Conservation (phyloP, 768 basidiomycete species). For the Cystobasidium onofrii region DNA sequence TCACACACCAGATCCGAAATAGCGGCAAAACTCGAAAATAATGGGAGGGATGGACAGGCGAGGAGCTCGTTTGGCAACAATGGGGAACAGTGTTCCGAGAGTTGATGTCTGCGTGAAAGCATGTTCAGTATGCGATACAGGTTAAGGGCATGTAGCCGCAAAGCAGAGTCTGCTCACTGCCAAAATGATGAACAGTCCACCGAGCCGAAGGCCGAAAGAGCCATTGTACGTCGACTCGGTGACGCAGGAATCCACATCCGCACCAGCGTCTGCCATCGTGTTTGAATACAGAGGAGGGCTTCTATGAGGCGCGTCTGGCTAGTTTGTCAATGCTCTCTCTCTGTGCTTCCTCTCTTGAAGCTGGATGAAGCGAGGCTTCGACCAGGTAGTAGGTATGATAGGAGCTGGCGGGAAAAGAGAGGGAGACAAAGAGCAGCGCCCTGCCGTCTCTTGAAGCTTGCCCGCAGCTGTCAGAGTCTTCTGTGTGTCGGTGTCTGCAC, state of each 20-base stretch:
- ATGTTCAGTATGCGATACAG: neutral
- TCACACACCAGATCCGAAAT: conserved; percentile 34
- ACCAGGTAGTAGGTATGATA: too few species aligned
- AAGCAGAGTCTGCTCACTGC: neutral
- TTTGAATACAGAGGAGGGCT: neutral
- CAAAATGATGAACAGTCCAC: conserved; percentile 38
- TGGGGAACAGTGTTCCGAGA: conserved; percentile 32
- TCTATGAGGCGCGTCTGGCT: neutral
- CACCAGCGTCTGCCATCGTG: conserved; percentile 23
- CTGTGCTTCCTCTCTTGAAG: neutral
- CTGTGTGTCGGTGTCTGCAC: too few species aligned
- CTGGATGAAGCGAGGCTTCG: neutral
- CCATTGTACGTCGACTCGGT: conserved; percentile 20
- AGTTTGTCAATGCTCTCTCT: neutral
- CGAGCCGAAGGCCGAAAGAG: conserved; percentile 27
- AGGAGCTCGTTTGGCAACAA: conserved; percentile 18
- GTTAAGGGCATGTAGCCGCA: too few species aligned
- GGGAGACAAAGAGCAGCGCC: too few species aligned
- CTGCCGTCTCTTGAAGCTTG: too few species aligned
- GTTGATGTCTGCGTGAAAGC: neutral
- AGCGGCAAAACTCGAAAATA: conserved; percentile 32
- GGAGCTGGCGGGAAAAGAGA: too few species aligned
- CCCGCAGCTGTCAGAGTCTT: too few species aligned
- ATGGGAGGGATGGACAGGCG: conserved; percentile 4
- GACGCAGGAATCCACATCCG: conserved; percentile 21